Base-by-base conservation (phyloP, 1,139 yeast genomes). In the Pichia sp. region DNA sequence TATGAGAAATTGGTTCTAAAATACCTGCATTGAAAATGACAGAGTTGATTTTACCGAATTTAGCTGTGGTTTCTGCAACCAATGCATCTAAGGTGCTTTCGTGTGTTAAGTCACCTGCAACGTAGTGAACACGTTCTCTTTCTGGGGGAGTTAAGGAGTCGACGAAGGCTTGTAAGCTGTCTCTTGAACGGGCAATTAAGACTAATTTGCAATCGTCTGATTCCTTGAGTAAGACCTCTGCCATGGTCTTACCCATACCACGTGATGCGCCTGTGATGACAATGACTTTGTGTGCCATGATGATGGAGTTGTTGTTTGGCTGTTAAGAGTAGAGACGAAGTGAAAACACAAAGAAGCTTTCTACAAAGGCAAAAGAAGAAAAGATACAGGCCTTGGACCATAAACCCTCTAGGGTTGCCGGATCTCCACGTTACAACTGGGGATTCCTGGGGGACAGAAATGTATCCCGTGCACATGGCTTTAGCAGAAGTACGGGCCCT, bases 11-110 rank as follows among this genome's bases (percentile, higher is more conserved):
- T 0, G 96, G 96, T 27, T 83, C 91, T 51, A 91, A 68, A 0
- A 85, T 80, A 6, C 96, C 98, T 4, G 97, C 97, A 67, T 91
- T 91, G 49, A 90, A 82, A 44, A 91, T 76, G 7, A 89, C 65
- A 0, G 93, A 80, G 58, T 85, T 81, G 36, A 91, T 67, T 33
- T 72, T 70, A 8, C 89, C 91, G 59, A 76, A 83, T 50, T 71
- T 70, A 8, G 62, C 53, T 19, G 76, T 58, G 0, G 90, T 83
- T 24, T 67, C 51, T 1, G 68, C 64, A 14, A 85, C 72, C 1
- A 86, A 76, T 22, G 60, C 51, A 34, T 58, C 54, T 7, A 72
- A 58, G 1, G 73, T 69, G 11, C 61, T 51, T 4, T 65, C 58
- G 28, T 79, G 74, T 1, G 85, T 60, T 10, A 89, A 71, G 61